Evolutionary conservation across 2,329 filamentous ascomycete species (phyloP), one percentile per base, ranked within the genome.

Genomic region (Sporothrix inflata): DNA sequence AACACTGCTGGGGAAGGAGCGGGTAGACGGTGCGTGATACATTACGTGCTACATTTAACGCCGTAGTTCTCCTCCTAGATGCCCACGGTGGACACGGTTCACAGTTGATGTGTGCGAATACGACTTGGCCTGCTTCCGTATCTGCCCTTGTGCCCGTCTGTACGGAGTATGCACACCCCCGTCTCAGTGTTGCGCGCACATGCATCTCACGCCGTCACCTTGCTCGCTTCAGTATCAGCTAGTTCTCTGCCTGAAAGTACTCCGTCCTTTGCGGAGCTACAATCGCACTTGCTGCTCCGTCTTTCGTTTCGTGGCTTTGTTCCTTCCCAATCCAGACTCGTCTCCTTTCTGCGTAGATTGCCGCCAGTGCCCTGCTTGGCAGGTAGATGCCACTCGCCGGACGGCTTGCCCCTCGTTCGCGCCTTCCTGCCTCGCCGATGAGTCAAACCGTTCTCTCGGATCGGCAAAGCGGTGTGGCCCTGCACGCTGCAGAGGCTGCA

Each of bases 371-470:
- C 63, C 42, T 51, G 63, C 67, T 60, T 60, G 67, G 67, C 67
- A 60, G 67, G 67, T 53, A 47, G 67, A 38, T 60, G 67, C 51
- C 66, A 55, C 66, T 53, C 9, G 51, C 21, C 51, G 67, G 30
- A 19, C 51, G 40, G n/a, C 27, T 63, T n/a, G 42, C 55, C 34
- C 49, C 55, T 47, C 57, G 49, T 55, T 47, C 38, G 51, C 38
- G 38, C 53, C 51, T 57, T 70, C 51, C 40, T 71, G 69, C 45
- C 57, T 72, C 66, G 67, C 71, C 71, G 71, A 66, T 72, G 71
- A 72, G 71, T 72, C 71, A 72, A 70, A 16, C 60, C 63, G 21
- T 21, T 30, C 55, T 55, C 47, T 70, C 67, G 66, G 66, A 66
- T 70, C 71, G 66, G 71, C 67, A 72, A 65, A 60, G 63, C 69